Evolutionary conservation across 768 basidiomycete genomes (phyloP), one percentile per base, ranked within the genome.

Genomic region (Neoboletus magnificus): DNA sequence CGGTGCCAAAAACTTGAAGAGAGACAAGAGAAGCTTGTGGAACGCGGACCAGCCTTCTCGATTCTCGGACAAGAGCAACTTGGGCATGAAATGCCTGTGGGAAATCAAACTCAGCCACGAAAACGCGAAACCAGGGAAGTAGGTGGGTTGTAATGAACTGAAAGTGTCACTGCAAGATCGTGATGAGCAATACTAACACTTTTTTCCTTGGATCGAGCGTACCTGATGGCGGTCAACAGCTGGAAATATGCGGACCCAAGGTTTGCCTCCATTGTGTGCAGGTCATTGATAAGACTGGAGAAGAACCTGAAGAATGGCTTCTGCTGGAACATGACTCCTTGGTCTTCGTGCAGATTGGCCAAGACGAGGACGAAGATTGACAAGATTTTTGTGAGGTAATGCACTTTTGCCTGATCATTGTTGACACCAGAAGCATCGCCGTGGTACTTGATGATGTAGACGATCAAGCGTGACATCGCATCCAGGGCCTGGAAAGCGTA

Each of bases 271-370:
- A 98, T 87, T 29, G 85, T 73, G 60, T 93, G 88, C 35, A 99
- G 73, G 69, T 99, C 97, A 61, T 91, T 93, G 69, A 99, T 77
- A 53, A 99, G 81, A 67, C 91, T 95, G 15, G 95, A 98, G 78
- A 98, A 98, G 76, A 99, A 96, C 50, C 97, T 84, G 77, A 95
- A 96, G 79, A 98, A 98, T 0, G 97, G 96, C 71, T 98, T 93
- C 72, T 96, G 93, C 65, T 95, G 89, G 80, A 99, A 99, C 52
- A 84, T 79, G 0, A 83, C 76, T 3, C 93, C 93, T 71, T 93
- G 89, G 66, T 98, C 93, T 73, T 98, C 94, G 66, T 99, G 96
- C 72, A 88, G 81, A 64, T 93, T 93, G 58, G 97, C 93, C 54
- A 99, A 77, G 11, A 98, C 94, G 56, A 98, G 84, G 29, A 98